Percentiles rank a stretch among this genome's conserved stretches.
Conservation (phyloP, 2,329 filamentous ascomycete genomes). For the Chaetomiaceae sp. region DNA sequence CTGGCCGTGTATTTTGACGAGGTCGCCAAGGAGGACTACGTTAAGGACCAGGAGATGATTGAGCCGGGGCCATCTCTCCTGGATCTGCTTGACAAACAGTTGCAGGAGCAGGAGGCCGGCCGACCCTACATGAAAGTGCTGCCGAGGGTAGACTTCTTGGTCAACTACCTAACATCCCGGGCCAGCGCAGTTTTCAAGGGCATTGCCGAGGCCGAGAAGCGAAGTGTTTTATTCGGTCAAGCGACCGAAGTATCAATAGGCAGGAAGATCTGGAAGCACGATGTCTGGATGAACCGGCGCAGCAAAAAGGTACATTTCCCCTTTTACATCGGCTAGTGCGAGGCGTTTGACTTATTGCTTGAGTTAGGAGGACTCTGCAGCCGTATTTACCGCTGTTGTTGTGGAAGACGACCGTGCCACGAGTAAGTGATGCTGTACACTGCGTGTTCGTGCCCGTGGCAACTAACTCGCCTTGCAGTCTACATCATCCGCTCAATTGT, state of each 20-base stretch:
- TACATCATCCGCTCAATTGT: slow-evolving; percentile 50
- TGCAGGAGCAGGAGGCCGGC: slow-evolving; percentile 41
- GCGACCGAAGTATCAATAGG: slow-evolving; percentile 41
- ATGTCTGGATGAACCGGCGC: slow-evolving; percentile 49
- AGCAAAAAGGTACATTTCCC: slow-evolving; percentile 29
- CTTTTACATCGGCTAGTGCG: not conserved
- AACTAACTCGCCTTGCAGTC: slow-evolving; percentile 36
- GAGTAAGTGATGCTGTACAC: slow-evolving; percentile 27
- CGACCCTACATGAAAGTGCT: slow-evolving; percentile 45
- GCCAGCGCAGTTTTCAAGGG: slow-evolving; percentile 58
- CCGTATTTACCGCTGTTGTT: slow-evolving; percentile 38
- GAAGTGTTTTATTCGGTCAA: slow-evolving; percentile 61
- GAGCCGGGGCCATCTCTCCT: slow-evolving; percentile 42
- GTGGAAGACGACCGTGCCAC: slow-evolving; percentile 33
- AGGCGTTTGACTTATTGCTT: not conserved
- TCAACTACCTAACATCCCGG: slow-evolving; percentile 50
- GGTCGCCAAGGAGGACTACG: slow-evolving; percentile 44
- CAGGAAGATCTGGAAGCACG: slow-evolving; percentile 43
- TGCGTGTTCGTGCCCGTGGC: not conserved
- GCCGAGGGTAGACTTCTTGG: slow-evolving; percentile 58
- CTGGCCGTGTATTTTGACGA: slow-evolving; percentile 55
- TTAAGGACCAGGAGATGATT: slow-evolving; percentile 38
- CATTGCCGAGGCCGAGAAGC: slow-evolving; percentile 62
- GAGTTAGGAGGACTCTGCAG: slow-evolving; percentile 21
- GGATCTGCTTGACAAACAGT: slow-evolving; percentile 43